A percentile compares a stretch with the other conserved stretches of the same genome.
Evolutionary conservation across 2,329 filamentous ascomycete genomes (phyloP).

Genomic region (Trichoderma sp.): DNA sequence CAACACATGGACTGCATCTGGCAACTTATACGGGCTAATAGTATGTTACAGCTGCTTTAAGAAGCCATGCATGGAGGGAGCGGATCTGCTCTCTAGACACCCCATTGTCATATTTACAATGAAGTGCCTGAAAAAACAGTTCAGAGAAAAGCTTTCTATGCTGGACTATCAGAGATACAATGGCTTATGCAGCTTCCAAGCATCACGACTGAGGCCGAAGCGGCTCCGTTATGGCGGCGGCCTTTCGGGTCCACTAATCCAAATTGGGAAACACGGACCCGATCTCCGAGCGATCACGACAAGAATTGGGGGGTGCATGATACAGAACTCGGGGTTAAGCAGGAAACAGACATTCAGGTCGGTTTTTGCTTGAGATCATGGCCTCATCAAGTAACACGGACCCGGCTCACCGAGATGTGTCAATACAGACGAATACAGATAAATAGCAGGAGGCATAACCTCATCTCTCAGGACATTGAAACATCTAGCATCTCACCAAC

Average conservation of each 20-base stretch:
- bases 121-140: neutral
- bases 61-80: neutral
- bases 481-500: neutral
- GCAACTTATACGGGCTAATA: neutral
- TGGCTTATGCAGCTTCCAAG: neutral
- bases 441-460: neutral
- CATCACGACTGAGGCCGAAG: neutral
- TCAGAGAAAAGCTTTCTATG: neutral
- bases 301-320: neutral
- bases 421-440: neutral
- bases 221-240: neutral
- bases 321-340: constrained; percentile 16
- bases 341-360: neutral
- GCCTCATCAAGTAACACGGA: neutral
- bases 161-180: neutral
- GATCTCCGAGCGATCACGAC: neutral
- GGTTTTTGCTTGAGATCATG: neutral
- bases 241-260: neutral
- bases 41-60: neutral
- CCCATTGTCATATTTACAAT: neutral
- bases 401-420: constrained; percentile 1
- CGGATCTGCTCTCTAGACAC: no score
- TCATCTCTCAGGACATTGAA: neutral
- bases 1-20: neutral
- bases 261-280: constrained; percentile 10